These are phyloP conservation scores for Fraxinus xanthoxyloides DNA, from an alignment of 305 asterid genomes.

Conservation along the genomic window DNA sequence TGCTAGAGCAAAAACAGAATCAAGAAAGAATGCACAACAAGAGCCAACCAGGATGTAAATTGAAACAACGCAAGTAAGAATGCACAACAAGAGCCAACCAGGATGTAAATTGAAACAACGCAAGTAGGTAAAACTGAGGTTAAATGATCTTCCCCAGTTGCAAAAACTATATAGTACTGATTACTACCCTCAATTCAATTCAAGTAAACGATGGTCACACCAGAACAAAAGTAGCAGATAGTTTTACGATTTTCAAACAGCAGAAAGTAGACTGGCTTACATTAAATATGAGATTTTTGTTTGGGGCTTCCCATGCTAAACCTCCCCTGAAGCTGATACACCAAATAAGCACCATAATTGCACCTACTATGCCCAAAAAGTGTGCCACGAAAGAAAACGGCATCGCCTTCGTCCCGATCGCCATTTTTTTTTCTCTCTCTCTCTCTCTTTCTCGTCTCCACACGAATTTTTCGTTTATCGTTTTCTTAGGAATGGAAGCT, in stretches of 20 bases:
- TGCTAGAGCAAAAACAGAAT: not conserved
- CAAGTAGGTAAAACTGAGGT: not conserved
- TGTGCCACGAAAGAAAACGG: conserved; percentile 63
- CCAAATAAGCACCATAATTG: conserved; percentile 77
- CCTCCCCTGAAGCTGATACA: conserved; percentile 82
- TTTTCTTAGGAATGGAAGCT: not conserved
- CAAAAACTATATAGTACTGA: not conserved
- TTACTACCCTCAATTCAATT: not conserved
- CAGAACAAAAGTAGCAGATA: not conserved
- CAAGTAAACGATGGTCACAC: not conserved
- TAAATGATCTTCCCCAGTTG: not conserved
- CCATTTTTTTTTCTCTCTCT: conserved; percentile 38
- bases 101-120: not conserved
- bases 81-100: not conserved
- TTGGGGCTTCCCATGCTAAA: conserved; percentile 78
- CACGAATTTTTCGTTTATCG: not conserved
- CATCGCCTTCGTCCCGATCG: conserved; percentile 62
- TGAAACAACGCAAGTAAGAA: not conserved
- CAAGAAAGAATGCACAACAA: not conserved
- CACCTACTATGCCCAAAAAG: conserved; percentile 51
- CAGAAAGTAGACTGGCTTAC: conserved; percentile 27
- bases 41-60: not conserved
- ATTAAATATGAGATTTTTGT: conserved; percentile 80
- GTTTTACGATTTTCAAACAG: no score
- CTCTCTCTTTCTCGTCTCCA: not conserved